A percentile compares a stretch with the other conserved stretches of the same genome.
These are phyloP conservation scores for Schizochytrium sp. DNA, from an alignment of 108 stramenopile genomes.

Conservation along the genomic window DNA sequence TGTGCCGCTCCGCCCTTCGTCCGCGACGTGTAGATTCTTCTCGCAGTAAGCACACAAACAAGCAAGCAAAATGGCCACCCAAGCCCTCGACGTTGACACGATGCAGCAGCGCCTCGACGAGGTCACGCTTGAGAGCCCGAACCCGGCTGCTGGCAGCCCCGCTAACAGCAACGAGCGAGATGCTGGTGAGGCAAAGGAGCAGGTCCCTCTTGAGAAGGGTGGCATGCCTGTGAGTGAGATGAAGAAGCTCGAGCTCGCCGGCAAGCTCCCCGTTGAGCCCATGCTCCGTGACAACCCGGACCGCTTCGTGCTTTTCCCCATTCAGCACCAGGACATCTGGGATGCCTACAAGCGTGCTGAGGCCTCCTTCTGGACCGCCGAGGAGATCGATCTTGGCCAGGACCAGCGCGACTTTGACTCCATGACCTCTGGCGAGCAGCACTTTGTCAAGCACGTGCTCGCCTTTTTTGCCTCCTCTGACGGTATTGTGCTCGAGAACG, in stretches of 20 bases:
- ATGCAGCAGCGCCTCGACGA: background rate
- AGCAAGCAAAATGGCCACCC: conserved; percentile 15
- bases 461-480: conserved; percentile 99
- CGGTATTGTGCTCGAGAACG: conserved; percentile 99
- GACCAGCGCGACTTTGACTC: conserved; percentile 91
- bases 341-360: conserved; percentile 98
- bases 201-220: conserved; percentile 4
- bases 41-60: background rate
- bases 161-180: background rate
- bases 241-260: conserved; percentile 51
- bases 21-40: background rate
- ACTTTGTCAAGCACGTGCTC: conserved; percentile 96
- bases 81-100: background rate
- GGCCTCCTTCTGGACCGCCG: conserved; percentile 99
- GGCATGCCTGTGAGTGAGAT: conserved; percentile 42
- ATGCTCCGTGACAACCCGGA: conserved; percentile 77
- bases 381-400: conserved; percentile 96
- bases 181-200: background rate
- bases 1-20: background rate
- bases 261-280: conserved; percentile 70
- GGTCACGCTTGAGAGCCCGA: conserved; percentile 28
- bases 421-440: conserved; percentile 91
- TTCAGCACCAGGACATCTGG: conserved; percentile 94
- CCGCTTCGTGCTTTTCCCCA: conserved; percentile 98
- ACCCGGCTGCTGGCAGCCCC: conserved; percentile 29